Evolutionary conservation across 345 rosid species (phyloP).

Genomic region (Boechera retrofracta): DNA sequence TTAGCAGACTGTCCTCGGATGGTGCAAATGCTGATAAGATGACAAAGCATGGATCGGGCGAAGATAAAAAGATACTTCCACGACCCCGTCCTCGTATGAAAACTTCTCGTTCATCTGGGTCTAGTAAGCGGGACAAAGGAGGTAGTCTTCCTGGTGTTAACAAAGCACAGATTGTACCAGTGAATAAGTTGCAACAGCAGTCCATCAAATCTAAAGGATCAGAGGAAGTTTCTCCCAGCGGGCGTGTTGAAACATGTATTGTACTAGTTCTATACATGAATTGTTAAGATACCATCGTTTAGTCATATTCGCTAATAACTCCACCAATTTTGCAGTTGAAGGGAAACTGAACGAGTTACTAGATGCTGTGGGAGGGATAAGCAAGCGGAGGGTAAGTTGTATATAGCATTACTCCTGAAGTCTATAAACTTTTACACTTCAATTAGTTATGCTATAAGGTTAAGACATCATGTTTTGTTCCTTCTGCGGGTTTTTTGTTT

Average conservation of each 20-base stretch:
- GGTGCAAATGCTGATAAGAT: slow-evolving; percentile 47
- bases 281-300: slow-evolving; percentile 5
- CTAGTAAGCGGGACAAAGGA: slow-evolving; percentile 65
- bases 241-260: slow-evolving; percentile 89
- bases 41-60: slow-evolving; percentile 51
- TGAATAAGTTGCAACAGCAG: slow-evolving; percentile 58
- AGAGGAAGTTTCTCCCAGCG: slow-evolving; percentile 63
- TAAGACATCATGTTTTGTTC: slow-evolving; percentile 13
- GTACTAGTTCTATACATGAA: slow-evolving; percentile 6
- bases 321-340: slow-evolving; percentile 65
- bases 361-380: slow-evolving; percentile 91
- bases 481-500: background rate
- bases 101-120: slow-evolving; percentile 58
- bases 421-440: slow-evolving; percentile 8
- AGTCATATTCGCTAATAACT: slow-evolving; percentile 15
- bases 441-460: slow-evolving; percentile 25
- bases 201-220: slow-evolving; percentile 63
- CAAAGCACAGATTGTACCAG: slow-evolving; percentile 57
- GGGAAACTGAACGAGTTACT: slow-evolving; percentile 95
- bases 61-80: slow-evolving; percentile 54
- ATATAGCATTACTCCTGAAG: slow-evolving; percentile 15
- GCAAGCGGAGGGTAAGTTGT: slow-evolving; percentile 81
- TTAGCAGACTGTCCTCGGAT: slow-evolving; percentile 51
- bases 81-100: slow-evolving; percentile 65
- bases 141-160: slow-evolving; percentile 47